These are phyloP conservation scores for Sporothrix sp. DNA, from an alignment of 2,329 filamentous ascomycete genomes.

Conservation along the genomic window DNA sequence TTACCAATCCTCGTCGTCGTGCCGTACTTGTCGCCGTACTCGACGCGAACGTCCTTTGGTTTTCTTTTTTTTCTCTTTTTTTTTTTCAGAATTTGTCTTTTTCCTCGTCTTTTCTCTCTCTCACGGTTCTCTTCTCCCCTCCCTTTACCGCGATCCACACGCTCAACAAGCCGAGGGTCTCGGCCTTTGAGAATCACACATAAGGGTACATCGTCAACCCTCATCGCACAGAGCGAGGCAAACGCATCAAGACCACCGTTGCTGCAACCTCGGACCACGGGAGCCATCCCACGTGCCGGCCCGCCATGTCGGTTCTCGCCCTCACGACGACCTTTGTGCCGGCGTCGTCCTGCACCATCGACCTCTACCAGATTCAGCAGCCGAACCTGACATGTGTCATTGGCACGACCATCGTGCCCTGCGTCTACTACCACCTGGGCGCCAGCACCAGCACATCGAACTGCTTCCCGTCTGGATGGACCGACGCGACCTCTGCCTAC, in stretches of 20 bases:
- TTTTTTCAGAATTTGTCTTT: not conserved
- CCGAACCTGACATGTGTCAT: not conserved
- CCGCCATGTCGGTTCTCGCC: not conserved
- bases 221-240: no score
- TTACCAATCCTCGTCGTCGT: no score
- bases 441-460: not conserved
- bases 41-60: not conserved
- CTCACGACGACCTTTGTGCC: slow-evolving; percentile 13
- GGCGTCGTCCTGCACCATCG: slow-evolving; percentile 5
- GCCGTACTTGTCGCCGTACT: not conserved
- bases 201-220: no score
- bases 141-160: no score
- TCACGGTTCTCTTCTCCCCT: not conserved
- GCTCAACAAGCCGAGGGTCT: no score
- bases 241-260: not conserved
- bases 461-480: slow-evolving; percentile 9
- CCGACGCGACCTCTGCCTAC: not conserved
- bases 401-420: not conserved
- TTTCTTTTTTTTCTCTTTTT: not conserved
- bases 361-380: slow-evolving; percentile 2
- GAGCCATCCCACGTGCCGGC: not conserved
- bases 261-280: not conserved
- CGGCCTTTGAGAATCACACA: no score
- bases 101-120: not conserved
- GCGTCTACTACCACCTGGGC: slow-evolving; percentile 10